phyloP scores from a whole-genome alignment of 139 green algal genomes.

The Chlorella vulgaris region DNA sequence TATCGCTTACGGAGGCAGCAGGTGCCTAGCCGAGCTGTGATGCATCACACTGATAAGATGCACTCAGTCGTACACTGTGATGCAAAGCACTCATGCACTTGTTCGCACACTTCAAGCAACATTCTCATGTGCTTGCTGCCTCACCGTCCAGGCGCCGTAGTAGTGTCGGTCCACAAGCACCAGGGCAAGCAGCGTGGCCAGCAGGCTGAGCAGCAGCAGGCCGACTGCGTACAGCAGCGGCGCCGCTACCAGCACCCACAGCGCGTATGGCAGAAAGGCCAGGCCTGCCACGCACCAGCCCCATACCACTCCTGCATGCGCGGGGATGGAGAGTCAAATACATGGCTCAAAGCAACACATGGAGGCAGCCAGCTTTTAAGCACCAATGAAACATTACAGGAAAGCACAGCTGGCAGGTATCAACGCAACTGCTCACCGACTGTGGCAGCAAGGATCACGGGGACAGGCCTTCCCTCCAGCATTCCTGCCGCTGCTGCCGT shows the following conservation, averaged over 20 bases:
- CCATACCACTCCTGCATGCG: conserved; percentile 58
- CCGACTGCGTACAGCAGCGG: conserved; percentile 30
- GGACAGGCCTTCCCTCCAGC: conserved; percentile 38
- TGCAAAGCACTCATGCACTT: no score
- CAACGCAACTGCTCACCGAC: conserved; percentile 35
- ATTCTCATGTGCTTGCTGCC: no score
- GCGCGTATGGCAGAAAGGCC: conserved; percentile 64
- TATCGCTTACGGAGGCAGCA: no score
- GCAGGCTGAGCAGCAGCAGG: conserved; percentile 12
- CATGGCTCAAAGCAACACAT: not conserved
- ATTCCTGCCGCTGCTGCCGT: conserved; percentile 63
- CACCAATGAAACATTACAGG: no score
- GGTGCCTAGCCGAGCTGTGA: no score
- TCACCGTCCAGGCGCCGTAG: conserved; percentile 64
- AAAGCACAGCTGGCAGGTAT: no score
- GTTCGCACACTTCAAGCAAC: no score
- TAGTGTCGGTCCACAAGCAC: conserved; percentile 44
- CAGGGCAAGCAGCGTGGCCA: conserved; percentile 40
- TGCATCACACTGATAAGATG: no score
- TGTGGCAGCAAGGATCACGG: conserved; percentile 51
- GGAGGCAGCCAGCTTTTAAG: no score
- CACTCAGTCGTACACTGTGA: no score
- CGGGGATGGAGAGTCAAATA: not conserved
- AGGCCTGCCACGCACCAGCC: conserved; percentile 81
- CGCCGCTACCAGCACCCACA: conserved; percentile 49